Evolutionary conservation across 2,329 filamentous ascomycete species (phyloP), one percentile per base, ranked within the genome.

Genomic region (Sclerotinia subarctica): DNA sequence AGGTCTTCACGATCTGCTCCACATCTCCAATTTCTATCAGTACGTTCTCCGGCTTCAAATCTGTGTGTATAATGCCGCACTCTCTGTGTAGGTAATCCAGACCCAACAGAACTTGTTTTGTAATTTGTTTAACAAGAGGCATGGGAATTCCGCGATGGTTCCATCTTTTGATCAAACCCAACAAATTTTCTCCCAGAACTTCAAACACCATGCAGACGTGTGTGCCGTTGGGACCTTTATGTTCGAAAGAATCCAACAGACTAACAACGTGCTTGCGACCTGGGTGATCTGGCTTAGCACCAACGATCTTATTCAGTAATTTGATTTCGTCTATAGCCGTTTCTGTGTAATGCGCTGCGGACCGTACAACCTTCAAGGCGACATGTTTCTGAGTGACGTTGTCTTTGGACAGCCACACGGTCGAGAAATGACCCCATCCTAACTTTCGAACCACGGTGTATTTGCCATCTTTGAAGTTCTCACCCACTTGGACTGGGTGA

Each of bases 151-250:
- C 95, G 70, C 95, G 88, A 79, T 98, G 95, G 79, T 98, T 97
- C 94, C 94, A 98, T 75, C 92, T 89, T 86, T 98, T 98, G 84
- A 99, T 97, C 77, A 99, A 81, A 35, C 95, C 94, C 65, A 98
- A 82, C 72, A 98, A 81, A 77, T 98, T 98, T 84, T 98, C 94
- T 66, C 95, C 95, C 68, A 99, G 81, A 4, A 99, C 95, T 79
- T 99, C 95, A 76, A 99, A 99, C 10, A 99, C 95, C 94, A 99
- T 98, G 83, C 95, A 99, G 69, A 98, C 93, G 77, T 99, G 95
- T 64, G 93, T 91, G 59, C 95, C 95, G 77, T 99, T 96, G 54
- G 94, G 94, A 13, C 95, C 95, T 79, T 96, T 96, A 82, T 98
- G 95, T 78, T 97, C 94, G 79, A 99, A 99, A 0, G 93, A 97